Evolutionary conservation across 768 basidiomycete species (phyloP), one percentile per base, ranked within the genome.

Genomic region (Gymnopilus junonius): DNA sequence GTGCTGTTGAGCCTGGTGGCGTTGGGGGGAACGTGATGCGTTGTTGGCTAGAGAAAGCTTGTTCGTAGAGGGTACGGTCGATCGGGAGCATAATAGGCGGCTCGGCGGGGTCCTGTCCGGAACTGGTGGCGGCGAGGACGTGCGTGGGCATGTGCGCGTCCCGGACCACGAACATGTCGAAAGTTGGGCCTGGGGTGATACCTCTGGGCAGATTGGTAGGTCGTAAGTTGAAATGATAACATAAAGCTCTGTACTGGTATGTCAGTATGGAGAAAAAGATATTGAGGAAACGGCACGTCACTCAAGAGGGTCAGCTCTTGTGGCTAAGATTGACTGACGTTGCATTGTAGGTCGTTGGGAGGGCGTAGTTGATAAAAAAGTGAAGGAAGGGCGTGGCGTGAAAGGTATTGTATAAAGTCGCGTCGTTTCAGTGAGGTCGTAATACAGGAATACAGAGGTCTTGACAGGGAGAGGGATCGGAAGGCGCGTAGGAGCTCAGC

Each of bases 61-160:
- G 65, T 23, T 75, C 74, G 71, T 84, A 87, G 23, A 83, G 69
- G 61, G 77, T 75, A 10, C 80, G 77, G 66, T 84, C 79, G 62
- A 89, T 81, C 17, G 88, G 88, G 17, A 87, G 70, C 67, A 87
- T 75, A 34, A 83, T 67, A 5, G 85, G 81, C 14, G 74, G 69
- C 5, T 69, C 56, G 23, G 70, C 59, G 3, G 75, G 50, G 31
- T 65, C 56, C 10, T 66, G 61, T 54, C 76, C 75, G 35, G 75
- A 45, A 42, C 76, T 74, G 60, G 77, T 74, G 65, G 84, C 76
- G 21, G 84, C 83, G 48, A 89, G 80, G 59, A 84, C 76, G 68
- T 89, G 88, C 3, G 86, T 88, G 39, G 88, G 87, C 65, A 80
- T 73, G 56, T 77, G 78, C 6, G 79, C 78, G 53, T 82, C 77